Evolutionary conservation across 1,139 yeast genomes (phyloP).

Genomic region (Blastobotrys arbuscula): DNA sequence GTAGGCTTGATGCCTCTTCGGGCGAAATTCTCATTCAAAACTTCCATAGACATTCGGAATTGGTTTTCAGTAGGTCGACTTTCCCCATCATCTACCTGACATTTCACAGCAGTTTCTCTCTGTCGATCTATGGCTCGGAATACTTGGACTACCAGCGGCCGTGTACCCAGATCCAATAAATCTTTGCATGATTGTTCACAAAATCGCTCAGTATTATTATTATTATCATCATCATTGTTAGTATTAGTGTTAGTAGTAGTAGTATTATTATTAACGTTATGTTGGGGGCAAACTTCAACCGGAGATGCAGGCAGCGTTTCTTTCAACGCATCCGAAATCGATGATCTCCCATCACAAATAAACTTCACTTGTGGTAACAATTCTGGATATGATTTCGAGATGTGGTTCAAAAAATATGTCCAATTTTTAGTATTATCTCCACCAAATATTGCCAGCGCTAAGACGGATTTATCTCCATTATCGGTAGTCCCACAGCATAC

Average conservation of each 20-base stretch:
- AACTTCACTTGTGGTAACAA: neutral
- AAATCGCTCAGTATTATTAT: neutral
- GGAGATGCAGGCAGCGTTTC: neutral
- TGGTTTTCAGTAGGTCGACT: conserved; percentile 8
- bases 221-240: neutral
- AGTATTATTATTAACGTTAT: neutral
- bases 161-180: neutral
- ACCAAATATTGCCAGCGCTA: conserved; percentile 7
- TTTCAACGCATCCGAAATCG: neutral
- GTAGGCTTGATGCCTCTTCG: conserved; percentile 9
- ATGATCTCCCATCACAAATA: conserved; percentile 3
- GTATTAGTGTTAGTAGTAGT: neutral
- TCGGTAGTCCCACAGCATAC: conserved; percentile 1
- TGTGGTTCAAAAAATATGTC: conserved; percentile 4
- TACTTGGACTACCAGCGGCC: conserved; percentile 6
- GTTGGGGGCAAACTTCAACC: neutral
- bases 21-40: conserved; percentile 9
- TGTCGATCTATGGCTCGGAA: conserved; percentile 8
- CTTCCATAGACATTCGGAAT: conserved; percentile 11
- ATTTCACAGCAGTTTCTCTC: conserved; percentile 5
- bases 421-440: conserved; percentile 2
- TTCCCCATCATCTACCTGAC: neutral
- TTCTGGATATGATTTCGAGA: neutral
- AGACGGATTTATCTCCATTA: conserved; percentile 1
- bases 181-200: conserved; percentile 2